phyloP scores from a whole-genome alignment of 495 filamentous ascomycete genomes.

The Aspergillus bridgeri region DNA sequence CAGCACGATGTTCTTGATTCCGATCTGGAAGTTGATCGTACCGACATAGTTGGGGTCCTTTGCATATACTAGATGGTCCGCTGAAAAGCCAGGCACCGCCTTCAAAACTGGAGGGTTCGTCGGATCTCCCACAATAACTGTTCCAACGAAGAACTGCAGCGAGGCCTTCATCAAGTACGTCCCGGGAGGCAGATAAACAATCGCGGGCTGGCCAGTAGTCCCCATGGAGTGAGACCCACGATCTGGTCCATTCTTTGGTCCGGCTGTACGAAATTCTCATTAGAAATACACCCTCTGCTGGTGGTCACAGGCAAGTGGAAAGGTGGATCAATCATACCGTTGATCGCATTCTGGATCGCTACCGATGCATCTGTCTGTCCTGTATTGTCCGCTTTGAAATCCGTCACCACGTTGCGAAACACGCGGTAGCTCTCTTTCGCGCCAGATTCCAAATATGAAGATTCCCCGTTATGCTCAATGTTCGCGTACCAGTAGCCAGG shows the following conservation, averaged over 20 bases:
- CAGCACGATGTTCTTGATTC: constrained; percentile 40
- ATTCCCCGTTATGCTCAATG: constrained; percentile 34
- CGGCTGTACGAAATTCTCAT: constrained; percentile 13
- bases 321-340: constrained; percentile 15
- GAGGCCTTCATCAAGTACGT: constrained; percentile 36
- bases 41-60: constrained; percentile 34
- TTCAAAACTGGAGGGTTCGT: constrained; percentile 33
- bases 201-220: constrained; percentile 44
- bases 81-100: constrained; percentile 23
- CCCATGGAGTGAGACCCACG: constrained; percentile 33
- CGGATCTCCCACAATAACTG: constrained; percentile 40
- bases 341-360: constrained; percentile 31
- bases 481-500: constrained; percentile 32
- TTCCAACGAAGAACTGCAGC: constrained; percentile 39
- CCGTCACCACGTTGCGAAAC: constrained; percentile 34
- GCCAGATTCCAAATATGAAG: constrained; percentile 23
- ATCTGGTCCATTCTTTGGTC: constrained; percentile 22
- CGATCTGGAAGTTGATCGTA: constrained; percentile 41
- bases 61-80: constrained; percentile 29
- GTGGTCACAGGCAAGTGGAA: neutral
- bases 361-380: constrained; percentile 21
- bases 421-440: constrained; percentile 31
- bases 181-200: constrained; percentile 45
- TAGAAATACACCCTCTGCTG: neutral
- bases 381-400: constrained; percentile 32